Conservation (phyloP, 495 filamentous ascomycete genomes). For the Neurospora sp. region DNA sequence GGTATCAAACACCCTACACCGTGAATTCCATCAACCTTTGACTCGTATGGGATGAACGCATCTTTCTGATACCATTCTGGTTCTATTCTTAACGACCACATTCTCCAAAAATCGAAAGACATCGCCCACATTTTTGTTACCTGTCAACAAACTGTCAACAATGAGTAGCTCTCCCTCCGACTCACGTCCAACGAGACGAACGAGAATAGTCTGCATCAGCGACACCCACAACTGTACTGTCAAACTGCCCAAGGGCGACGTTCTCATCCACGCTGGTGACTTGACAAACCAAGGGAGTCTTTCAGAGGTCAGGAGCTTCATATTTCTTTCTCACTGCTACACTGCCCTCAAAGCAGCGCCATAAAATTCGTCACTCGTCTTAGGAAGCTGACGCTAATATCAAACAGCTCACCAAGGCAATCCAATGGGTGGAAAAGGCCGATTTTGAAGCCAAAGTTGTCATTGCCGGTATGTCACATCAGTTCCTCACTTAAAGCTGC, state of each 20-base stretch:
- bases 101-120: background rate
- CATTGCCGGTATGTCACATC: constrained; percentile 57
- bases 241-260: constrained; percentile 69
- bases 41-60: no score
- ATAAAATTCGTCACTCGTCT: background rate
- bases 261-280: constrained; percentile 88
- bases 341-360: no score
- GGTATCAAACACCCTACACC: background rate
- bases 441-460: constrained; percentile 77
- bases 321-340: no score
- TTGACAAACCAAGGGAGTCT: constrained; percentile 69
- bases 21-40: background rate
- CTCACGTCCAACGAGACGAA: constrained; percentile 19
- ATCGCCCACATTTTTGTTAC: background rate
- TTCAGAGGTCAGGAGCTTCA: constrained; percentile 19
- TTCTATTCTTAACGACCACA: background rate
- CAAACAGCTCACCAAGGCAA: constrained; percentile 29
- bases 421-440: constrained; percentile 70
- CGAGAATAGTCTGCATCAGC: constrained; percentile 60
- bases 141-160: background rate
- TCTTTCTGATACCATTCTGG: background rate
- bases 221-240: constrained; percentile 73
- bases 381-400: background rate
- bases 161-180: background rate
- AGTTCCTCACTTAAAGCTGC: background rate